Percentiles rank a stretch among this genome's conserved stretches.
phyloP scores from a whole-genome alignment of 495 filamentous ascomycete species.

The Hypoxylon fragiforme region DNA sequence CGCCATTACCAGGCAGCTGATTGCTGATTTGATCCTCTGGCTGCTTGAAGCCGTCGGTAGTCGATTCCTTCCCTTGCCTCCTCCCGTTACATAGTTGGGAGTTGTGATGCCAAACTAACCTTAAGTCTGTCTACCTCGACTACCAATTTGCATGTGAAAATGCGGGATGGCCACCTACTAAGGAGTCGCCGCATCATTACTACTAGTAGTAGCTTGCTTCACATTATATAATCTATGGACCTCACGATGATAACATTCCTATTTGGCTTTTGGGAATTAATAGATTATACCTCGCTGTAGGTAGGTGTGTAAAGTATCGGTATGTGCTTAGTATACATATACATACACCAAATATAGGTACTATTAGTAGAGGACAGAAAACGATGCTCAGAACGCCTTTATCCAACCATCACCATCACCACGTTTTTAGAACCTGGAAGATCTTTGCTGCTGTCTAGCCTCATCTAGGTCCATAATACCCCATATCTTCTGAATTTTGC shows the following conservation, averaged over 20 bases:
- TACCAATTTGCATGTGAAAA: conserved; percentile 30
- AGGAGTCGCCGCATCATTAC: conserved; percentile 13
- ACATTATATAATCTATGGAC: too few relatives aligned
- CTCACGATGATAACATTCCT: too few relatives aligned
- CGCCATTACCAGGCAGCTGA: neutral
- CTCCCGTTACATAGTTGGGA: neutral
- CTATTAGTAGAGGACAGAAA: too few relatives aligned
- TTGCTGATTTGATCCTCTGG: neutral
- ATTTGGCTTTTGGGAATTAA: too few relatives aligned
- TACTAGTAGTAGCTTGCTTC: too few relatives aligned
- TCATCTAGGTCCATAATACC: conserved; percentile 26
- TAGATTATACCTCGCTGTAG: too few relatives aligned
- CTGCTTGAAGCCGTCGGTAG: neutral
- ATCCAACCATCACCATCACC: neutral
- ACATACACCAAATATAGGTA: too few relatives aligned
- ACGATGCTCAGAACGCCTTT: too few relatives aligned
- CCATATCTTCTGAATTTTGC: conserved; percentile 29
- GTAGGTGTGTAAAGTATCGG: too few relatives aligned
- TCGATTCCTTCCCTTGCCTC: neutral
- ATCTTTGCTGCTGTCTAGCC: conserved; percentile 18
- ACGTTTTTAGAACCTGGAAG: neutral
- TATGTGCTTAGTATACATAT: too few relatives aligned
- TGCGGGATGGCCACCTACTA: neutral
- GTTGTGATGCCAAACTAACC: neutral
- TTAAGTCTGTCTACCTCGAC: neutral